Percentiles rank a stretch among this genome's conserved stretches.
These are phyloP conservation scores for Neonectria coccinea DNA, from an alignment of 2,329 filamentous ascomycete species.

Conservation along the genomic window DNA sequence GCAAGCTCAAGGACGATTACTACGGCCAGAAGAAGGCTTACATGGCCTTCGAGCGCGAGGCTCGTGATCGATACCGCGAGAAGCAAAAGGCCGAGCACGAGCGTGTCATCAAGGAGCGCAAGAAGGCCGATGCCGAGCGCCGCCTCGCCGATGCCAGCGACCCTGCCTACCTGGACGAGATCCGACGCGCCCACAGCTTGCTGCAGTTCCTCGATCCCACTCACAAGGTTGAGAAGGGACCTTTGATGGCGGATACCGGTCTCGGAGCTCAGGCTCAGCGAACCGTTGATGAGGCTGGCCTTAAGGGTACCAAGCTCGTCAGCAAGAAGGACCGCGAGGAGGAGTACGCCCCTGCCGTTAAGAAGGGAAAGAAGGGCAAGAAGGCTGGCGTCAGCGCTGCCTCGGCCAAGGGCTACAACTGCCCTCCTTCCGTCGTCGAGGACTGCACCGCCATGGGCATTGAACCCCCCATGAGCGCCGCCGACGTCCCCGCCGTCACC, in stretches of 20 bases:
- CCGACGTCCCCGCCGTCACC: slow-evolving; percentile 80
- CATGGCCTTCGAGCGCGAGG: slow-evolving; percentile 85
- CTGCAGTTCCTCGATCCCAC: slow-evolving; percentile 92
- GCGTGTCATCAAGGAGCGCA: slow-evolving; percentile 75
- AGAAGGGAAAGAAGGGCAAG: slow-evolving; percentile 91
- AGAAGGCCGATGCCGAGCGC: slow-evolving; percentile 80
- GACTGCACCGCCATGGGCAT: slow-evolving; percentile 87
- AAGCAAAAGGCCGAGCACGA: slow-evolving; percentile 85
- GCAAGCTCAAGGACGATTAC: slow-evolving; percentile 90
- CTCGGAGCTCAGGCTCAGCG: slow-evolving; percentile 84
- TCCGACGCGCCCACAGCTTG: slow-evolving; percentile 86
- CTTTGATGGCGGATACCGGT: slow-evolving; percentile 73
- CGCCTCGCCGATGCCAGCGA: slow-evolving; percentile 85
- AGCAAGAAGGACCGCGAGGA: slow-evolving; percentile 92
- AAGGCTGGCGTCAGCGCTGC: slow-evolving; percentile 63
- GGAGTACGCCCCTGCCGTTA: slow-evolving; percentile 83
- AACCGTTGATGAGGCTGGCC: slow-evolving; percentile 83
- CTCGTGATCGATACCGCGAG: slow-evolving; percentile 80
- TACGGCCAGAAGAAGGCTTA: slow-evolving; percentile 85
- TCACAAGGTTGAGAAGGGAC: slow-evolving; percentile 73
- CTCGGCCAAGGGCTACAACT: slow-evolving; percentile 75
- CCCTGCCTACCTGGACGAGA: slow-evolving; percentile 92
- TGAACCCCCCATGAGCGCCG: slow-evolving; percentile 86
- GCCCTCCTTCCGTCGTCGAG: slow-evolving; percentile 91
- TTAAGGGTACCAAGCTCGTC: slow-evolving; percentile 86